These are phyloP conservation scores for Aspergillus intermedius DNA, from an alignment of 2,329 filamentous ascomycete genomes.

Conservation along the genomic window DNA sequence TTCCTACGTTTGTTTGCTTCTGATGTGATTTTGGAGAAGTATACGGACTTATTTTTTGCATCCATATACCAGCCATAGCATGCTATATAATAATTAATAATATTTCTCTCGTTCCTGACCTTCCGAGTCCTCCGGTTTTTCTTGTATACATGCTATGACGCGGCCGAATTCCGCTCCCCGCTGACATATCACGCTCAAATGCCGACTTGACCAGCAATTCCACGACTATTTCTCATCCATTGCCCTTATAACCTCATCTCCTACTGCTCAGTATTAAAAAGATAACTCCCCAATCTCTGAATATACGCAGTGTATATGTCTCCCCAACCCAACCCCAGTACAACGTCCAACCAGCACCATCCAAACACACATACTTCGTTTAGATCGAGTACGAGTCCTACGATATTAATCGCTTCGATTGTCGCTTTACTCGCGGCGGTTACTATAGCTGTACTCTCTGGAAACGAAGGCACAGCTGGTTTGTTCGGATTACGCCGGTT, in stretches of 20 bases:
- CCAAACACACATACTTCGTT: background rate
- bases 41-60: no score
- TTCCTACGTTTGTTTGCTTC: no score
- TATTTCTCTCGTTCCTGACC: no score
- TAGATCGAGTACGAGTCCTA: conserved; percentile 1
- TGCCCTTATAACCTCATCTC: background rate
- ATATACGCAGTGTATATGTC: conserved; percentile 13
- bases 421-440: conserved; percentile 15
- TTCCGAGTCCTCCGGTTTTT: no score
- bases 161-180: conserved; percentile 1
- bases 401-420: conserved; percentile 11
- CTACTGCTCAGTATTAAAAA: background rate
- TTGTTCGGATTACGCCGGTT: conserved; percentile 22
- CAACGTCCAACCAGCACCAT: background rate
- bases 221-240: background rate
- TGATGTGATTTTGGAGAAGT: no score
- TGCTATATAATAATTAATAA: no score
- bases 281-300: no score
- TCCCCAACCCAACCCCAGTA: conserved; percentile 6
- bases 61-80: no score
- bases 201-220: background rate
- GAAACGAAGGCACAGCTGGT: conserved; percentile 17
- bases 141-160: no score
- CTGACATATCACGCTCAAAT: background rate
- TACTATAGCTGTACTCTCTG: conserved; percentile 12